Evolutionary conservation across 768 basidiomycete genomes (phyloP).

Genomic region (Lactarius hengduanensis): DNA sequence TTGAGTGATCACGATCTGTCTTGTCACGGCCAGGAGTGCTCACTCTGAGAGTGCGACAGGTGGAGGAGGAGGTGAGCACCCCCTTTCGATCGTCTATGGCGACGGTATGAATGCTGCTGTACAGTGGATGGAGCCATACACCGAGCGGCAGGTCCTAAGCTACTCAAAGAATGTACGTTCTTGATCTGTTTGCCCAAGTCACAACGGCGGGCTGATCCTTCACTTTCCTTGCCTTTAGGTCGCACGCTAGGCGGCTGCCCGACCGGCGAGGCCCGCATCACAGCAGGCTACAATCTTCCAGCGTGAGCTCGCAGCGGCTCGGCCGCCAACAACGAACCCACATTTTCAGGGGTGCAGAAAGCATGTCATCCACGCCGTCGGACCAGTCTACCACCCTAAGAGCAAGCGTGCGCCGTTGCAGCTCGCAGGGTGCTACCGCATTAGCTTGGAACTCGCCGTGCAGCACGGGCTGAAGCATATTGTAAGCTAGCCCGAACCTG

Average conservation of each 20-base stretch:
- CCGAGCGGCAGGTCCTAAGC: conserved; percentile 61
- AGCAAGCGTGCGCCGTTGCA: conserved; percentile 48
- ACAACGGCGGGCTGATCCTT: background rate
- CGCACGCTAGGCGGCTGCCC: conserved; percentile 61
- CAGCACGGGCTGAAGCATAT: conserved; percentile 61
- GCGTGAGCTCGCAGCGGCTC: conserved; percentile 50
- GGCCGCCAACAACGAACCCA: background rate
- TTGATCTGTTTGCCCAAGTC: background rate
- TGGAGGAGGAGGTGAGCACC: conserved; percentile 67
- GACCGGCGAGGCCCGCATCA: conserved; percentile 78
- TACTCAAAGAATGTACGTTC: conserved; percentile 63
- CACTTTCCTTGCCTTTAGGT: conserved; percentile 37
- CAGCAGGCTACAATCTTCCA: conserved; percentile 71
- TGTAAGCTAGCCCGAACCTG: conserved; percentile 41
- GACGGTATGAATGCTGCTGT: background rate
- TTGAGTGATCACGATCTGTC: background rate
- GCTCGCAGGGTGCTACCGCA: conserved; percentile 67
- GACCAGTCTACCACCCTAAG: conserved; percentile 59
- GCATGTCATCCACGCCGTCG: conserved; percentile 79
- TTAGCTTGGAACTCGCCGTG: conserved; percentile 59
- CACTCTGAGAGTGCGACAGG: conserved; percentile 41
- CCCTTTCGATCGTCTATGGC: background rate
- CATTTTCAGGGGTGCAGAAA: conserved; percentile 41
- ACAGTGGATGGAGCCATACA: conserved; percentile 85
- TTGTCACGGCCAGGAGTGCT: background rate